Base-by-base conservation (phyloP, 1,139 yeast species). In the Candida gigantensis region DNA sequence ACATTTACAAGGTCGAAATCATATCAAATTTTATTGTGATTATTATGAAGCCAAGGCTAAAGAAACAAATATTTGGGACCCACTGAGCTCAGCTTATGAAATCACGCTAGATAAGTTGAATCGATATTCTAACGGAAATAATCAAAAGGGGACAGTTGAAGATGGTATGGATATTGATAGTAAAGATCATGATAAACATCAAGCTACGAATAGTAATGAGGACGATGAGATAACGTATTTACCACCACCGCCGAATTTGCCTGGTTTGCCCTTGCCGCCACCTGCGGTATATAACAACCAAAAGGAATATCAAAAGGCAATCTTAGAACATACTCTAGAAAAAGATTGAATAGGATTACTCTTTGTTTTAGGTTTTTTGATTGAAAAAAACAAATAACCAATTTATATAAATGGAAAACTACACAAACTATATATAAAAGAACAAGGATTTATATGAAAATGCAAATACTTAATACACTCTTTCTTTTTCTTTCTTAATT, bases 1-100 rank as follows among this genome's bases (percentile, higher is more conserved):
- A 28, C 97, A 90, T 60, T 63, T 86, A 34, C 67, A 76, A 34
- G 97, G 97, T 10, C 78, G 79, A 51, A 83, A 85, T 56, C 97
- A 90, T 57, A 70, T 86, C 35, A 74, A 77, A 47, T 72, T 77
- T 41, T 87, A 85, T 42, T 80, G 89, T 41, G 85, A 84, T 43
- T 89, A 87, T 63, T 89, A 85, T 51, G 87, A 82, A 52, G 59
- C 58, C 28, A 68, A 73, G 46, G 81, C 81, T 6, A 68, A 67
- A 40, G 68, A 72, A 37, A 52, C 68, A n/a, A 77, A 77, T 0
- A 52, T 65, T 15, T 70, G 77, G 73, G 60, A 63, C 20, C 60
- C 65, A 2, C 53, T 53, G 16, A 72, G 68, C 3, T 43, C 63
- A 15, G 64, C 67, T 3, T 71, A 72, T 46, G 72, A 72, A 38